Percentiles rank a stretch among this genome's conserved stretches.
Evolutionary conservation across 2,329 filamentous ascomycete species (phyloP).

Genomic region (Myrmaecium sp.): DNA sequence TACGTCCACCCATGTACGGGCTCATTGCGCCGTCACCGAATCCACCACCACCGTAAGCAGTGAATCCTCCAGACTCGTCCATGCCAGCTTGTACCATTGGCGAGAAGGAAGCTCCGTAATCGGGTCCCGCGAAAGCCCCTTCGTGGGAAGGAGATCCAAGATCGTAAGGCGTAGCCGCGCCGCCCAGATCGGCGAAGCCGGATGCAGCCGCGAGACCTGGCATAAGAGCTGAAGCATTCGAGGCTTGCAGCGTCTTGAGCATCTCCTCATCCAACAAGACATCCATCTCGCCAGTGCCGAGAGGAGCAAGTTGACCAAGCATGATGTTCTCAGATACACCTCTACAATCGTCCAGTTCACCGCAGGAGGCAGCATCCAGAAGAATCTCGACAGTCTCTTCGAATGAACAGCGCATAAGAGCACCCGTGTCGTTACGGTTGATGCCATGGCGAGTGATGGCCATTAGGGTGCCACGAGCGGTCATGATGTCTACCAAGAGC

Average conservation of each 20-base stretch:
- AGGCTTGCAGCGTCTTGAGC: conserved; percentile 56
- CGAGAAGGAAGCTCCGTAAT: conserved; percentile 49
- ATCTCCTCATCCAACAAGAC: conserved; percentile 86
- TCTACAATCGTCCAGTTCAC: conserved; percentile 92
- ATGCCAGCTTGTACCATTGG: conserved; percentile 56
- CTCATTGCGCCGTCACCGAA: conserved; percentile 48
- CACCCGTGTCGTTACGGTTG: conserved; percentile 93
- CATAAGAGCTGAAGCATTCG: conserved; percentile 36
- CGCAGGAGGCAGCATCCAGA: conserved; percentile 82
- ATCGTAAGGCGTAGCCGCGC: conserved; percentile 90
- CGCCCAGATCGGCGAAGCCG: conserved; percentile 56
- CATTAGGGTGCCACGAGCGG: conserved; percentile 80
- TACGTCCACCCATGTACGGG: conserved; percentile 47
- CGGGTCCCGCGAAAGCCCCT: conserved; percentile 40
- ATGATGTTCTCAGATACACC: conserved; percentile 99
- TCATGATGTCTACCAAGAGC: conserved; percentile 94
- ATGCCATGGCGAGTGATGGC: conserved; percentile 97
- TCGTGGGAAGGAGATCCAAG: conserved; percentile 46
- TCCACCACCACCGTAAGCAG: conserved; percentile 48
- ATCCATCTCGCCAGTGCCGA: conserved; percentile 93
- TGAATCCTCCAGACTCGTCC: conserved; percentile 38
- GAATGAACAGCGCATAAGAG: conserved; percentile 97
- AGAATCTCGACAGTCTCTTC: conserved; percentile 98
- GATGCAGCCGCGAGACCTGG: conserved; percentile 63
- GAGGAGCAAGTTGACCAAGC: conserved; percentile 89